These are phyloP conservation scores for Aspergillus asperescens DNA, from an alignment of 495 filamentous ascomycete genomes.

Conservation along the genomic window DNA sequence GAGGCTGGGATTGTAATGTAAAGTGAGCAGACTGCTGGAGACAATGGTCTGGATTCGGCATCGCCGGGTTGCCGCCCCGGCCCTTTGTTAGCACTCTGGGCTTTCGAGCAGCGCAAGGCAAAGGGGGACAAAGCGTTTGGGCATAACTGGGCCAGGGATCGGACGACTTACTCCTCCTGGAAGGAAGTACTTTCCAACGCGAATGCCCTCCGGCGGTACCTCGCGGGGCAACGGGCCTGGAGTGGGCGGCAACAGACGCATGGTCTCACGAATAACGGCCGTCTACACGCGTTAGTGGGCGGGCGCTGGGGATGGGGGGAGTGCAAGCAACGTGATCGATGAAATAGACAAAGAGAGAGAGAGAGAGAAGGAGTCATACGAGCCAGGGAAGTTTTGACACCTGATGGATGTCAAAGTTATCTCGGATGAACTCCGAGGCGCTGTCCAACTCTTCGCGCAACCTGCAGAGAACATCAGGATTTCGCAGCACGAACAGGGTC, in stretches of 20 bases:
- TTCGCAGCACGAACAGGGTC: background rate
- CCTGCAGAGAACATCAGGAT: background rate
- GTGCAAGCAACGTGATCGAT: too few species aligned
- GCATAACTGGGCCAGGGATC: too few species aligned
- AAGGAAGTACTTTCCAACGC: background rate
- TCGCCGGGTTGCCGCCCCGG: too few species aligned
- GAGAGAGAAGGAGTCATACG: too few species aligned
- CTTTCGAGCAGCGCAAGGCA: too few species aligned
- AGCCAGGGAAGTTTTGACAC: background rate
- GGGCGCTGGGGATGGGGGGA: too few species aligned
- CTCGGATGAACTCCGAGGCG: too few species aligned
- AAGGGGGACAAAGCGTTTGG: too few species aligned
- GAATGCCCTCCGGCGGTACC: background rate
- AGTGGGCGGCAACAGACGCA: background rate
- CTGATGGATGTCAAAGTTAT: background rate
- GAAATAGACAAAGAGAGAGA: too few species aligned
- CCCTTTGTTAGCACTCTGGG: too few species aligned
- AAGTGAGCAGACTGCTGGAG: background rate
- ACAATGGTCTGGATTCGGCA: background rate
- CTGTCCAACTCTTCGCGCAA: background rate
- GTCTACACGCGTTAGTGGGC: too few species aligned
- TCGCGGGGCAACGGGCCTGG: background rate
- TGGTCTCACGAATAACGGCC: background rate
- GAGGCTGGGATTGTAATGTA: background rate
- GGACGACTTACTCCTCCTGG: background rate